Evolutionary conservation across 345 rosid species (phyloP).

Genomic region (Cardamine occulta): DNA sequence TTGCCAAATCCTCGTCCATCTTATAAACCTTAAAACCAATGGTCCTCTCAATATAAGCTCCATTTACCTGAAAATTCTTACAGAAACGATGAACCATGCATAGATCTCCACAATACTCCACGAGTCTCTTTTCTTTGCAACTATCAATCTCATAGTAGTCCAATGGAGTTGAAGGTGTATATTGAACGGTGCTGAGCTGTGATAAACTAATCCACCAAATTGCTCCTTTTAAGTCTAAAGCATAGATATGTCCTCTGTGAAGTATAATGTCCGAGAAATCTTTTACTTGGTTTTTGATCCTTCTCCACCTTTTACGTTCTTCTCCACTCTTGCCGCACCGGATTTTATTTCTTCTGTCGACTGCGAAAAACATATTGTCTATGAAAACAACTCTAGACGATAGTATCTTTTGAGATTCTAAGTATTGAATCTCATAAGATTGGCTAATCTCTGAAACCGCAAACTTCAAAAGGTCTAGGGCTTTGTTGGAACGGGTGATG

Average conservation of each 20-base stretch:
- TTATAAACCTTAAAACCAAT: background rate
- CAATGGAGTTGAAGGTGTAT: background rate
- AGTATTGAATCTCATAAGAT: background rate
- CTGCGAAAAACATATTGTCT: background rate
- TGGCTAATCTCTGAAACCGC: conserved; percentile 12
- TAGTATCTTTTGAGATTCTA: too few species aligned
- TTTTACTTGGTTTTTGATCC: too few species aligned
- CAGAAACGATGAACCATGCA: background rate
- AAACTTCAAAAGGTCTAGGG: background rate
- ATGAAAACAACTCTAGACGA: background rate
- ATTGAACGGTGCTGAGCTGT: background rate
- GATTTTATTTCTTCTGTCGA: background rate
- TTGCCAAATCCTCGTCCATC: background rate
- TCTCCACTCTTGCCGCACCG: background rate
- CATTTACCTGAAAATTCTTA: background rate
- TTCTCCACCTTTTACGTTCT: too few species aligned
- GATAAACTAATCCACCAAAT: conserved; percentile 18
- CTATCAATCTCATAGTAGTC: background rate
- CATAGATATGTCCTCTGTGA: too few species aligned
- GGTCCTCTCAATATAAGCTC: background rate
- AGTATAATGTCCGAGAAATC: too few species aligned
- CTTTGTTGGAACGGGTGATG: background rate
- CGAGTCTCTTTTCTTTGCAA: conserved; percentile 17
- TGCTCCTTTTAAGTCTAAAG: too few species aligned
- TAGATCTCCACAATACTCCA: conserved; percentile 11